Base-by-base conservation (phyloP, 345 rosid species). In the Limnanthes douglasii region DNA sequence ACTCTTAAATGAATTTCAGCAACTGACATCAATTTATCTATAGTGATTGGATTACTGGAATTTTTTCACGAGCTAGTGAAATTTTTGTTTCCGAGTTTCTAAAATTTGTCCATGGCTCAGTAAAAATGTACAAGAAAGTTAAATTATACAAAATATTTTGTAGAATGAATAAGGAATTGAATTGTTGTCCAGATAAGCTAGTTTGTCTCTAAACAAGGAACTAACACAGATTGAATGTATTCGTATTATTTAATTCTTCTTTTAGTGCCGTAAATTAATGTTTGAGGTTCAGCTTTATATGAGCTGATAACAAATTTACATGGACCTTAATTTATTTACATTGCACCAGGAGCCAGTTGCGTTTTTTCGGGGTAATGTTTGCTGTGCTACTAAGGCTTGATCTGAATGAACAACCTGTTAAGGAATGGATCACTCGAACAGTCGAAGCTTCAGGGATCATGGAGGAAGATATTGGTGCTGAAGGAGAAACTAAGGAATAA, bases 341-440 rank as follows among this genome's bases (percentile, higher is more conserved):
- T 11, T 37, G 46, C 17, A 36, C 11, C 25, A 56, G 64, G 64
- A 58, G 58, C 64, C 64, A 58, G 37, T 59, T 31, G 54, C 64
- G 21, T 59, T 59, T 41, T n/a, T 12, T 59, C 29, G 64, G 59
- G 26, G 59, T 58, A 22, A 41, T 59, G 50, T 59, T 59, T 52
- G 64, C 64, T 21, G 64, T 58, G 13, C 37, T 59, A 8, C 11
- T 59, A 3, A 52, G 59, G 38, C 59, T 59, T 0, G 59, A 59
- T 59, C 48, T 59, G 0, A 46, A 46, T 22, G 64, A 59, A 46
- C 59, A 52, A 4, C 59, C 64, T 9, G 50, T 59, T 0, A 52
- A 50, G 17, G 64, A 59, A 13, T 59, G 59, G 64, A 50, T 59
- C 22, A 46, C 54, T 0, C 50, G 59, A 31, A 59, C 59, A 2